Conservation (phyloP, 208 protist genomes). For the Wallacemonas collosoma region DNA sequence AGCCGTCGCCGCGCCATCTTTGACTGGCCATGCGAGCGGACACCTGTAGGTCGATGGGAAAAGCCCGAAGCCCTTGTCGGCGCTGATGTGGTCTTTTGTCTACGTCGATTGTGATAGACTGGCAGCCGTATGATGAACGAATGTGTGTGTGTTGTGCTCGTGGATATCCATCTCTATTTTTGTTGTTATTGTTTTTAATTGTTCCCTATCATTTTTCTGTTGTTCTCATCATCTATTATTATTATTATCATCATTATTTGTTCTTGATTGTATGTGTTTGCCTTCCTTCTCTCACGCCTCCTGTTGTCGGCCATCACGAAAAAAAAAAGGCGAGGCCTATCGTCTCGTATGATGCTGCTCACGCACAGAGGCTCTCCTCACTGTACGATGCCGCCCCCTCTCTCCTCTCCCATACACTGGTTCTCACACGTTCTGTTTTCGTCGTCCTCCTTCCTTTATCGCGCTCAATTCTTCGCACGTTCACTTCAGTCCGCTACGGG, state of each 20-base stretch:
- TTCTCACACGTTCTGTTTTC: no score
- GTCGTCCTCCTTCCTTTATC: no score
- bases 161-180: neutral
- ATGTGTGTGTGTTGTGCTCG: slow-evolving; percentile 5
- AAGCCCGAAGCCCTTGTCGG: slow-evolving; percentile 34
- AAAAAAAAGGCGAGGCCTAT: no score
- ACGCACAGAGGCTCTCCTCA: no score
- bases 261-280: slow-evolving; percentile 5
- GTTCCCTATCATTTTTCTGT: neutral
- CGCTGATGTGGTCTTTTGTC: slow-evolving; percentile 37
- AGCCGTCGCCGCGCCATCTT: neutral
- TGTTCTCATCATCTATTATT: neutral
- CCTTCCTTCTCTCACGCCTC: neutral
- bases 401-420: no score
- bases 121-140: slow-evolving; percentile 16
- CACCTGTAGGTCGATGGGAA: slow-evolving; percentile 31
- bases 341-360: no score
- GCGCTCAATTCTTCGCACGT: neutral
- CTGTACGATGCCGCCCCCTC: no score
- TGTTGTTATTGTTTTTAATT: slow-evolving; percentile 4
- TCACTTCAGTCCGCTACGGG: neutral
- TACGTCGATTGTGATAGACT: slow-evolving; percentile 40
- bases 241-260: neutral
- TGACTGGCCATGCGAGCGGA: slow-evolving; percentile 25
- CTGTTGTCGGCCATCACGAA: no score